phyloP scores from a whole-genome alignment of 768 basidiomycete genomes.

The Leccinum variicolor region DNA sequence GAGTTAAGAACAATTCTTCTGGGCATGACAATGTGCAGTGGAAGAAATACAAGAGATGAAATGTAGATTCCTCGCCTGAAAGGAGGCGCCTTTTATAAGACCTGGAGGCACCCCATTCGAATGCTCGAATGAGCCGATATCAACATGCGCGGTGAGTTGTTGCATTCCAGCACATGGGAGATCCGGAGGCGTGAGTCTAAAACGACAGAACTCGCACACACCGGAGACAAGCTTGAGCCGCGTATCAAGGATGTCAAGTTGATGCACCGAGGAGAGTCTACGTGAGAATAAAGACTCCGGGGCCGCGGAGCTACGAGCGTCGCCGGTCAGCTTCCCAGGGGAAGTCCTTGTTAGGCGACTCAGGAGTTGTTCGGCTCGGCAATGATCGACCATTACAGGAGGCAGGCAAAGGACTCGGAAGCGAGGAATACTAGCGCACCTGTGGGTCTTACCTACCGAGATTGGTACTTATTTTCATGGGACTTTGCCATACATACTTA shows the following conservation, averaged over 20 bases:
- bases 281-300: neutral
- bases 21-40: conserved; percentile 32
- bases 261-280: neutral
- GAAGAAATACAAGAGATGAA: neutral
- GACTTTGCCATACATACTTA: neutral
- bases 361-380: neutral
- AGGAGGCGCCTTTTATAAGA: conserved; percentile 18
- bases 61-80: neutral
- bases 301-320: neutral
- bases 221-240: neutral
- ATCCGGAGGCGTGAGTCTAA: neutral
- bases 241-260: neutral
- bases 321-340: neutral
- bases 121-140: neutral
- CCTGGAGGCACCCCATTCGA: neutral
- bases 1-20: conserved; percentile 32
- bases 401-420: neutral
- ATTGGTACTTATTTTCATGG: neutral
- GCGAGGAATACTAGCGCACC: neutral
- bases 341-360: neutral
- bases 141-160: neutral
- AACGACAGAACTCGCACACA: neutral
- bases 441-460: neutral
- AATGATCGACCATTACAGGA: neutral
- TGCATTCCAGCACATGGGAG: neutral